A percentile compares a stretch with the other conserved stretches of the same genome.
phyloP scores from a whole-genome alignment of 139 green algal genomes.

The Tetraselmis striata region DNA sequence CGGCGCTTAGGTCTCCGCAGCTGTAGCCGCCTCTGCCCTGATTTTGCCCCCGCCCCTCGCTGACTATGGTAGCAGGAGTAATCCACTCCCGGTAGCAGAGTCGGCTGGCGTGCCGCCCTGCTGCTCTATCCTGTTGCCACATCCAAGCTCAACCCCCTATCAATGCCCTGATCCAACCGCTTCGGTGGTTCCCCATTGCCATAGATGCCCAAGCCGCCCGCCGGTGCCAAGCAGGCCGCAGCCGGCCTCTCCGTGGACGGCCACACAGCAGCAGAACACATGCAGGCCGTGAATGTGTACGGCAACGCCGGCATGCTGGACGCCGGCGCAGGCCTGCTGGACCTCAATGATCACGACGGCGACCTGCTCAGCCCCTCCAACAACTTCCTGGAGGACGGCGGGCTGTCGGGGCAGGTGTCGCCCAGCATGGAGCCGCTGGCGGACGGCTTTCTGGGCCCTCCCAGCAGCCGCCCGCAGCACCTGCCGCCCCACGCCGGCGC shows the following conservation, averaged over 20 bases:
- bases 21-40: too few species aligned
- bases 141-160: too few species aligned
- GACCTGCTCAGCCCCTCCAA: slow-evolving; percentile 38
- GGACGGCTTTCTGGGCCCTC: neutral
- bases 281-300: neutral
- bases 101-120: too few species aligned
- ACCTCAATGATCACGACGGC: slow-evolving; percentile 69
- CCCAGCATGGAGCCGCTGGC: neutral
- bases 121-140: too few species aligned
- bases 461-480: neutral
- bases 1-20: too few species aligned
- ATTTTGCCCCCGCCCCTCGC: too few species aligned
- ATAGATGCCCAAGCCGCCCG: neutral
- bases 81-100: too few species aligned
- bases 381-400: neutral
- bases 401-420: neutral
- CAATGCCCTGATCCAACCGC: neutral
- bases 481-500: neutral
- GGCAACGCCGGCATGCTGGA: slow-evolving; percentile 1
- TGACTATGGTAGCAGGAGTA: neutral
- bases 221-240: neutral
- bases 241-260: neutral
- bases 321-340: slow-evolving; percentile 43
- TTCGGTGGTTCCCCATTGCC: neutral
- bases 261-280: neutral